phyloP scores from a whole-genome alignment of 139 green algal genomes.

The Chlorella sp. region DNA sequence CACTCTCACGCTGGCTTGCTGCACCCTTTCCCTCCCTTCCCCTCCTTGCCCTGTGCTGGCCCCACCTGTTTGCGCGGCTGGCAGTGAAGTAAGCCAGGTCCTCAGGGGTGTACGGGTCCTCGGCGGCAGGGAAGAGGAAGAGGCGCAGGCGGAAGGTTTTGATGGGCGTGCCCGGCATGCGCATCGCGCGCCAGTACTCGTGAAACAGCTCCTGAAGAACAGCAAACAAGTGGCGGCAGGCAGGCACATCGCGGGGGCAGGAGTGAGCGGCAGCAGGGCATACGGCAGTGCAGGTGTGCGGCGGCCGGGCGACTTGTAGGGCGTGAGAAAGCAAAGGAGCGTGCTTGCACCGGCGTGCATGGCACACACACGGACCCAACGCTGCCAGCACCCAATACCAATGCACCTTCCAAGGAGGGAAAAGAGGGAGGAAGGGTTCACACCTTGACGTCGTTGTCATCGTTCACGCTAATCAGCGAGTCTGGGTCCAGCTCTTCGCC shows the following conservation, averaged over 20 bases:
- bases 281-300: neutral
- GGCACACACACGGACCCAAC: neutral
- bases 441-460: conserved; percentile 81
- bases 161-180: conserved; percentile 54
- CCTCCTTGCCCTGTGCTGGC: no score
- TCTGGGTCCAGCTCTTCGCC: conserved; percentile 80
- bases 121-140: conserved; percentile 67
- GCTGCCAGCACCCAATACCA: neutral
- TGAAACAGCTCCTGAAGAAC: conserved; percentile 74
- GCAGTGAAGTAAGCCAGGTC: conserved; percentile 26
- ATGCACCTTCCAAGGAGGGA: neutral
- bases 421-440: neutral
- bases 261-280: neutral
- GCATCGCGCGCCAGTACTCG: conserved; percentile 71
- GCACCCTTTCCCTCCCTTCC: no score
- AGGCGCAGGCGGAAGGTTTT: conserved; percentile 77
- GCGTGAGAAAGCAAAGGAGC: neutral
- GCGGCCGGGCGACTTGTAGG: neutral
- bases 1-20: no score
- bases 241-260: neutral
- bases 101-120: conserved; percentile 51
- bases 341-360: neutral
- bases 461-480: conserved; percentile 73
- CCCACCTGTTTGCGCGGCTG: conserved; percentile 8
- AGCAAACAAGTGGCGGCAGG: neutral